Percentiles rank a stretch among this genome's conserved stretches.
phyloP scores from a whole-genome alignment of 192 early-diverging fungal genomes.

The Thamnidium elegans region DNA sequence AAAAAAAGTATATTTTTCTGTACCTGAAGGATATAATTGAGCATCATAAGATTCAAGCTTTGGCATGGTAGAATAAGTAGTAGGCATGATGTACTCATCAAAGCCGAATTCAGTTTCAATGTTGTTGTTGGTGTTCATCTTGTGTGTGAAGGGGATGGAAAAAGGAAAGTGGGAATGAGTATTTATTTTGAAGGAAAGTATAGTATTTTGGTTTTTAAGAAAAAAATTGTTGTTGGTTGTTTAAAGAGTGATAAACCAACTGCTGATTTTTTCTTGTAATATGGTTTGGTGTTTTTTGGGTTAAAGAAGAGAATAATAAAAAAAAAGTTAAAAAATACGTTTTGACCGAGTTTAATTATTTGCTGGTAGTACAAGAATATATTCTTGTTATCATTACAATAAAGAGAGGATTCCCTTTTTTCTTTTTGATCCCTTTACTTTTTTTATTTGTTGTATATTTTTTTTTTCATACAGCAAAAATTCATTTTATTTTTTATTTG shows the following conservation, averaged over 20 bases:
- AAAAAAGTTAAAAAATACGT: conserved; percentile 8
- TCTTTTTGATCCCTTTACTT: not conserved
- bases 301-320: conserved; percentile 5
- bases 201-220: conserved; percentile 3
- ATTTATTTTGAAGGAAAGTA: conserved; percentile 14
- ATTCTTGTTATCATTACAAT: conserved; percentile 2
- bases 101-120: conserved; percentile 25
- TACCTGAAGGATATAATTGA: conserved; percentile 17
- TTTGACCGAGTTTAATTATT: conserved; percentile 15
- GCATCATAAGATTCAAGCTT: conserved; percentile 26
- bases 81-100: conserved; percentile 36
- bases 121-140: conserved; percentile 16
- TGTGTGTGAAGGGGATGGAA: conserved; percentile 5
- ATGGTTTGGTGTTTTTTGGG: conserved; percentile 1
- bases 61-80: conserved; percentile 18
- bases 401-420: no score
- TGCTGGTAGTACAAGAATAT: conserved; percentile 10
- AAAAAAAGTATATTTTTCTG: not conserved
- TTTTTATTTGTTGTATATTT: not conserved
- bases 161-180: not conserved
- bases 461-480: not conserved
- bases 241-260: conserved; percentile 21
- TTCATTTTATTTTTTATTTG: not conserved
- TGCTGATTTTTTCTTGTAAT: not conserved
- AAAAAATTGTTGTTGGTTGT: conserved; percentile 12